Base-by-base conservation (phyloP, 2,329 filamentous ascomycete genomes). In the Aureobasidium subglaciale region DNA sequence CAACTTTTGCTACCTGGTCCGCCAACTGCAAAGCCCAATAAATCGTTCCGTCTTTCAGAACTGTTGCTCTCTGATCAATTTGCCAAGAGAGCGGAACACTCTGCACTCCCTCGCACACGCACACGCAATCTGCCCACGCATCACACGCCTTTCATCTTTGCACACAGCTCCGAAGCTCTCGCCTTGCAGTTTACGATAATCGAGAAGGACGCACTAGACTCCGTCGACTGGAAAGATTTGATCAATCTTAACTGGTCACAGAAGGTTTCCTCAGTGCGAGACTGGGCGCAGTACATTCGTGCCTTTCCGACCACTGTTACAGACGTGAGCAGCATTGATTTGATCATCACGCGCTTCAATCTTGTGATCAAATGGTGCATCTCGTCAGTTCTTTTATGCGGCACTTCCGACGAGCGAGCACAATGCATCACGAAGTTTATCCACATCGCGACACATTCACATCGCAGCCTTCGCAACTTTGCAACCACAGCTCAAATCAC, bases 311-410 rank as follows among this genome's bases (percentile, higher is more conserved):
- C 65, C 75, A 92, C 37, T 82, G 85, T 52, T 84, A 84, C 48
- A 80, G 84, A 40, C 54, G 42, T 49, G 16, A 56, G 54, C 43
- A 88, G 88, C 13, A 86, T 93, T 34, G 88, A 92, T 65, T 85
- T 93, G 20, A 87, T 91, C 45, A 88, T 92, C 68, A 87, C 88
- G 8, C 85, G 88, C 46, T 93, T 93, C 75, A 93, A 93, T 68
- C 82, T 93, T 60, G 87, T 92, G 74, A 88, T 91, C 59, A 92
- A 92, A 68, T 93, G 88, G 88, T 85, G 83, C 25, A 80, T 90
- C 25, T 92, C 88, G 1, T 87, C 92, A 68, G 81, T 87, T 61
- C 80, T 93, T 8, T 77, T 93, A 45, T 93, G 87, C 0, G 81
- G 85, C 60, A 75, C 84, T 56, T 71, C 85, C 10, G 82, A 85